Percentiles rank a stretch among this genome's conserved stretches.
These are phyloP conservation scores for Dillenia suffruticosa DNA, from an alignment of 164 flowering plant species.

Conservation along the genomic window DNA sequence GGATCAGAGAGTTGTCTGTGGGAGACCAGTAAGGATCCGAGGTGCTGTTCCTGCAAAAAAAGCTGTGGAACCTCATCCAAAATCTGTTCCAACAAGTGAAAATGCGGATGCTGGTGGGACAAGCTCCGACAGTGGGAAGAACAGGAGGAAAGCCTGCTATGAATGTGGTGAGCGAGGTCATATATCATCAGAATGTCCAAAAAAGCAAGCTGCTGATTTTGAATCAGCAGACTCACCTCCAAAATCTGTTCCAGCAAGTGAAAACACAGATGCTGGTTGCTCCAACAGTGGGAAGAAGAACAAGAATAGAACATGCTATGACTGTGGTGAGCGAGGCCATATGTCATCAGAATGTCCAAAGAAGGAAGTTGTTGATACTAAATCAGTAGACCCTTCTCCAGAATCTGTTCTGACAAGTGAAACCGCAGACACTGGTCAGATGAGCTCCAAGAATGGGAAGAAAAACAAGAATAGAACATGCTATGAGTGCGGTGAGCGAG, in stretches of 20 bases:
- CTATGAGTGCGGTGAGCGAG: slow-evolving; percentile 70
- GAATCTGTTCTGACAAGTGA: slow-evolving; percentile 4
- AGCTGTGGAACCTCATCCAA: slow-evolving; percentile 14
- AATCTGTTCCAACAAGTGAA: slow-evolving; percentile 4
- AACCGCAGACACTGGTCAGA: slow-evolving; percentile 8
- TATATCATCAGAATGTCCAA: slow-evolving; percentile 70
- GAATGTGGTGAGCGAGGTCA: slow-evolving; percentile 80
- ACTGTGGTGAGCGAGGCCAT: slow-evolving; percentile 79
- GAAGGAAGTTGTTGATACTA: slow-evolving; percentile 34
- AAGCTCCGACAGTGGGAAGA: slow-evolving; percentile 34
- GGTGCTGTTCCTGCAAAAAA: slow-evolving; percentile 74
- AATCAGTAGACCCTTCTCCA: slow-evolving; percentile 19
- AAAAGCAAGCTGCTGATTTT: slow-evolving; percentile 32
- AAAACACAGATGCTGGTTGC: slow-evolving; percentile 8
- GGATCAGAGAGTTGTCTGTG: slow-evolving; percentile 66
- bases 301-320: slow-evolving; percentile 67
- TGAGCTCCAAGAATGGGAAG: slow-evolving; percentile 28
- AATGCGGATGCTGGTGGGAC: slow-evolving; percentile 7
- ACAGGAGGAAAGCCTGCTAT: slow-evolving; percentile 67
- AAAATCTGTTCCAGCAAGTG: slow-evolving; percentile 4
- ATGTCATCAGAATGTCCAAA: slow-evolving; percentile 71
- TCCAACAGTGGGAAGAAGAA: slow-evolving; percentile 37
- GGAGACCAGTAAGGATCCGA: slow-evolving; percentile 73
- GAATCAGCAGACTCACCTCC: slow-evolving; percentile 25
- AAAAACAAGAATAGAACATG: slow-evolving; percentile 63